A percentile compares a stretch with the other conserved stretches of the same genome.
These are phyloP conservation scores for Isatis tinctoria DNA, from an alignment of 345 rosid genomes.

Conservation along the genomic window DNA sequence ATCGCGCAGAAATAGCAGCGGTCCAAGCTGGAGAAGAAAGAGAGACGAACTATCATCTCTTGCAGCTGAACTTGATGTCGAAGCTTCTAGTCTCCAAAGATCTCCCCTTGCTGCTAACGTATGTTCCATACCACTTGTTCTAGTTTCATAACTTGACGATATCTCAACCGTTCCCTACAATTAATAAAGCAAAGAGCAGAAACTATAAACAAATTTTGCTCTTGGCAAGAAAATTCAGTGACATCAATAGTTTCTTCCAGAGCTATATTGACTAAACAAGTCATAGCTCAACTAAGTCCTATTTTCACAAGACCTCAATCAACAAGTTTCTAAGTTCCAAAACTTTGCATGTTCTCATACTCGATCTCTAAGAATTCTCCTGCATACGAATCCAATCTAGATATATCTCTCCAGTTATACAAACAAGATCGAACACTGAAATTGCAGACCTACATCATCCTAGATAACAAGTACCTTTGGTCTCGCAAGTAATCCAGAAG, in stretches of 20 bases:
- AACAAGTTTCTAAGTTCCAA: not conserved
- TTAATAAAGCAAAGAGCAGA: not conserved
- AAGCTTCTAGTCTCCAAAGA: constrained; percentile 91
- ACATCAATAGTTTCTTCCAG: not conserved
- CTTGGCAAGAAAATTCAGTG: not conserved
- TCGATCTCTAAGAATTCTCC: not conserved
- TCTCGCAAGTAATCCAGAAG: constrained; percentile 50
- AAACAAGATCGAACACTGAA: not conserved
- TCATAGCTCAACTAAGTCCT: not conserved
- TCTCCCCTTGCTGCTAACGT: constrained; percentile 90
- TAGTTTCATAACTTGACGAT: constrained; percentile 74
- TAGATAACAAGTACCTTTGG: constrained; percentile 52
- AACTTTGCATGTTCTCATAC: not conserved
- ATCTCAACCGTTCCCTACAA: constrained; percentile 68
- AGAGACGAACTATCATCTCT: constrained; percentile 72
- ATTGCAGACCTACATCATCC: not conserved
- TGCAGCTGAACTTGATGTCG: constrained; percentile 56
- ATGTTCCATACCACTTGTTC: constrained; percentile 65
- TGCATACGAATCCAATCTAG: not conserved
- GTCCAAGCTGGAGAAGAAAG: constrained; percentile 93
- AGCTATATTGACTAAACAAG: not conserved
- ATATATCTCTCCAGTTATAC: not conserved
- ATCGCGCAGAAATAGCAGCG: constrained; percentile 82
- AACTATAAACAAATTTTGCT: not conserved
- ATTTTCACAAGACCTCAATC: not conserved